Conservation (phyloP, 2,329 filamentous ascomycete genomes). For the Tolypocladium guangdongense region DNA sequence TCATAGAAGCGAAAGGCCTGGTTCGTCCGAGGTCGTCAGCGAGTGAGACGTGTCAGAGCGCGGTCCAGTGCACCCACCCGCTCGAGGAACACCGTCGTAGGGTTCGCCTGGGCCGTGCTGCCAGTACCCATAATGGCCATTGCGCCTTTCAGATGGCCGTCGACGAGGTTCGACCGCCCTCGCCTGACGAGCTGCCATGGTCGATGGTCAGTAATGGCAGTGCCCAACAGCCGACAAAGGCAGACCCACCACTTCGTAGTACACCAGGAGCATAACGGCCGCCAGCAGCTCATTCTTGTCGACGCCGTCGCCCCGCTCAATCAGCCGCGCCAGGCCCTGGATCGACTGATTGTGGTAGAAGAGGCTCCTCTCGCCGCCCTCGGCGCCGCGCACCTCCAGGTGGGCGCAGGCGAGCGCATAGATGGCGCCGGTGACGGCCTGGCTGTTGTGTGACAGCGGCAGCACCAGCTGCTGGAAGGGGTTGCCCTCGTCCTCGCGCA, state of each 20-base stretch:
- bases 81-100: constrained; percentile 47
- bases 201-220: neutral
- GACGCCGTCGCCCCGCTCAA: constrained; percentile 37
- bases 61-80: constrained; percentile 28
- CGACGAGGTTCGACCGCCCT: constrained; percentile 47
- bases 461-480: constrained; percentile 52
- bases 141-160: constrained; percentile 50
- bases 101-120: constrained; percentile 30
- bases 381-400: constrained; percentile 53
- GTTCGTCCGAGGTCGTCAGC: too few species aligned
- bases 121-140: constrained; percentile 46
- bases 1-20: constrained; percentile 57
- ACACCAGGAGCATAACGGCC: constrained; percentile 50
- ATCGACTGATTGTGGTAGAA: constrained; percentile 51
- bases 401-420: constrained; percentile 79
- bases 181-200: constrained; percentile 44
- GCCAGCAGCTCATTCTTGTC: constrained; percentile 48
- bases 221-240: too few species aligned
- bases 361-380: constrained; percentile 42
- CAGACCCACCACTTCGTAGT: constrained; percentile 51
- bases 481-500: constrained; percentile 51
- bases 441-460: constrained; percentile 44
- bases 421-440: constrained; percentile 67
- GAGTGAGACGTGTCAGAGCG: neutral
- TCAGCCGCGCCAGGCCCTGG: constrained; percentile 44